Evolutionary conservation across 106 monocot species (phyloP), one percentile per base, ranked within the genome.

Genomic region (Dioscorea dumetorum): DNA sequence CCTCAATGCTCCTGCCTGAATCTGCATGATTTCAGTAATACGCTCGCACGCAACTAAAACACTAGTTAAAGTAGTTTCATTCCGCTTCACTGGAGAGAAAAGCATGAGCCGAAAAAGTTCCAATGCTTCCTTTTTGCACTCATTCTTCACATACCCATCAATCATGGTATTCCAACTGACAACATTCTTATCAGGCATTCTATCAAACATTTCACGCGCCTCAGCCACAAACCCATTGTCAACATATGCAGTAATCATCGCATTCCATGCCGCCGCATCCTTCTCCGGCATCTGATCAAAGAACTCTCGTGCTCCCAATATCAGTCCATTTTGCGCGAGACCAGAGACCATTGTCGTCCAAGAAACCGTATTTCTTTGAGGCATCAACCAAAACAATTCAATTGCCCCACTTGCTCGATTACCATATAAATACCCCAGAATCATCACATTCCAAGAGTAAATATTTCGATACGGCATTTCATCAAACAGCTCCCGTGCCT

Each of bases 381-480:
- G 72, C 72, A 84, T 79, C 33, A 32, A 63, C 2, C 48, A 19
- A 60, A 84, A 79, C 61, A 79, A 49, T 41, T 64, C 34, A 17
- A 79, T 57, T 0, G 79, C 79, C 22, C 66, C 52, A 22, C 20
- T 22, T 6, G 19, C 24, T 52, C 64, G 51, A 14, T 33, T 21
- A 15, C 33, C 12, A 21, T 58, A 49, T 48, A 79, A 51, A 68
- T 73, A 84, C 24, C 79, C 84, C 1, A 33, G 72, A 48, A 84
- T 63, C 79, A 84, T 84, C 51, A 79, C 52, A 21, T 84, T 84
- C 84, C 84, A 79, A 18, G 83, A 50, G 71, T 79, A 76, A 48
- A 79, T 5, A 63, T 83, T 83, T 51, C 72, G 31, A 12, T 73
- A 22, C 2, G 79, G 79, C 79, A 84, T 79, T 22, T 14, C 34